Evolutionary conservation across 106 monocot species (phyloP).

Genomic region (Allium fistulosum): DNA sequence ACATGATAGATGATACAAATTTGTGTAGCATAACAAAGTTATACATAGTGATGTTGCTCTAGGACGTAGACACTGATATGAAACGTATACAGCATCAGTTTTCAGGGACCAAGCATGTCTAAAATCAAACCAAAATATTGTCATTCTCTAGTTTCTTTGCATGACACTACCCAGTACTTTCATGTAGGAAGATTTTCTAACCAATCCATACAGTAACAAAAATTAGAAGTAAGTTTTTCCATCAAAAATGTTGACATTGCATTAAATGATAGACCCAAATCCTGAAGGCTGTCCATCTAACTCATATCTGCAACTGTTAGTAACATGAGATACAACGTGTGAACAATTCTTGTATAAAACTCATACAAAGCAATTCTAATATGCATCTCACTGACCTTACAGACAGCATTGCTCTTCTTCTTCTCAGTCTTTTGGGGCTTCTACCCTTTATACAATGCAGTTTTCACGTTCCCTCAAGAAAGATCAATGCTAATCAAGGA

Average conservation of each 20-base stretch:
- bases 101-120: too few relatives aligned
- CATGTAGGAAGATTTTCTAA: too few relatives aligned
- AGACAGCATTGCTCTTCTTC: conserved; percentile 67
- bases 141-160: too few relatives aligned
- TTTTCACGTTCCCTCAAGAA: conserved; percentile 70
- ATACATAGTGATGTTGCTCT: neutral
- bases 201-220: too few relatives aligned
- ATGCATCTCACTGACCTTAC: neutral
- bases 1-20: neutral
- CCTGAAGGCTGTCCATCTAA: neutral
- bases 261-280: neutral
- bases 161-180: too few relatives aligned
- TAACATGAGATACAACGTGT: neutral
- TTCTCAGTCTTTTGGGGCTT: conserved; percentile 82
- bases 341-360: neutral
- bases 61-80: too few relatives aligned
- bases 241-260: neutral
- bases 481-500: conserved; percentile 56
- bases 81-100: too few relatives aligned
- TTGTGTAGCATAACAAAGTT: neutral
- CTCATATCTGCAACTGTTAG: neutral
- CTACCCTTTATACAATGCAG: conserved; percentile 71
- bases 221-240: neutral
- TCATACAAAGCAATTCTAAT: too few relatives aligned
- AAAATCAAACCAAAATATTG: too few relatives aligned